Evolutionary conservation across 768 basidiomycete species (phyloP), one percentile per base, ranked within the genome.

Genomic region (Termitomyces heimii): DNA sequence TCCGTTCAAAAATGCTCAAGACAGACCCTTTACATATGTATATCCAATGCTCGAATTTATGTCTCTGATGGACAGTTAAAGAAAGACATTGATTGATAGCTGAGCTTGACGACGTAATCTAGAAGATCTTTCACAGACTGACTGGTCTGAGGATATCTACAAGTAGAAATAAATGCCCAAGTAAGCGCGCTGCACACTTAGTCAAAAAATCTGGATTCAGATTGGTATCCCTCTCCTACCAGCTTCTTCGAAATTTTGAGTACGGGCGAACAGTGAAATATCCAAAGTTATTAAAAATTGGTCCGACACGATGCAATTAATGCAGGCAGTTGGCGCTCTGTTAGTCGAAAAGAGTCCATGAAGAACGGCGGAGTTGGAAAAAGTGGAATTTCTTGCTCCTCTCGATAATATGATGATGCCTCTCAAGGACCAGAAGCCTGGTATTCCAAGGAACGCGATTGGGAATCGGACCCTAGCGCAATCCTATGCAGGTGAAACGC

Each of bases 401-500:
- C 35, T 29, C 28, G 10, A 18, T 5, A n/a, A n/a, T n/a, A n/a
- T 55, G 40, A 10, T 45, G 9, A 49, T 50, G 50, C 53, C 43
- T 34, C 51, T 35, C 46, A 22, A 59, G 35, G 26, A 48, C 58
- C 48, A 16, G 44, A 46, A 61, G 32, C 24, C 56, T 53, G 26
- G 65, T 45, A 55, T 67, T 56, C 29, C 60, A 51, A 53, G 62
- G 54, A 54, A 56, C 45, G 49, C 59, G 2, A 57, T 59, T 28
- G 54, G 43, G n/a, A 67, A 68, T 46, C 63, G 73, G 24, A 72
- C 73, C 31, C 60, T 76, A 20, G 53, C 67, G 5, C 75, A 78
- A 57, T 77, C 77, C 3, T 78, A 73, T 69, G 62, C 70, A 55
- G 71, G 76, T 72, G 56, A 55, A 66, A 10, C 48, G 26, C 14